phyloP scores from a whole-genome alignment of 164 flowering plant genomes.

The Tetrastigma voinierianum region DNA sequence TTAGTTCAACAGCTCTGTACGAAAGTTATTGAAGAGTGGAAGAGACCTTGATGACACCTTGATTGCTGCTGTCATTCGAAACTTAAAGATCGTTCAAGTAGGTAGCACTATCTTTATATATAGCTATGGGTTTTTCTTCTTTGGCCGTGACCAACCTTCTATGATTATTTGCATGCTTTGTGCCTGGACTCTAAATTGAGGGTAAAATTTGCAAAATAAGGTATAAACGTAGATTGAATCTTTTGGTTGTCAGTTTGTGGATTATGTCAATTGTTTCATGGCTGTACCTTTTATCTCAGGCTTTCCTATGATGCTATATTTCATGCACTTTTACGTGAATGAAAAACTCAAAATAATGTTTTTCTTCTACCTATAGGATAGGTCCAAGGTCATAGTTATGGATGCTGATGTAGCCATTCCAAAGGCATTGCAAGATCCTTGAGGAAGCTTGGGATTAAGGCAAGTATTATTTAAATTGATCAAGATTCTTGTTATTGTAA shows the following conservation, averaged over 20 bases:
- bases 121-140: background rate
- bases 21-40: conserved; percentile 61
- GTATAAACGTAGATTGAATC: no score
- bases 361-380: conserved; percentile 62
- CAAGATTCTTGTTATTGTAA: background rate
- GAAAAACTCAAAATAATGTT: conserved; percentile 13
- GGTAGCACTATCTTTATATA: conserved; percentile 15
- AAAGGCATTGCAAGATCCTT: conserved; percentile 89
- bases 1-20: conserved; percentile 63
- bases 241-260: no score
- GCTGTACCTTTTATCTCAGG: no score
- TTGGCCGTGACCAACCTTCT: background rate
- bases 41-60: conserved; percentile 68
- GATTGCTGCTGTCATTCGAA: conserved; percentile 68
- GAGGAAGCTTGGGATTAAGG: conserved; percentile 85
- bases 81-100: conserved; percentile 80
- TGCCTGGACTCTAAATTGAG: no score
- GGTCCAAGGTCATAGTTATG: conserved; percentile 83
- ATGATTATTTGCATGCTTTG: no score
- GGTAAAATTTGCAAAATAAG: background rate
- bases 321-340: no score
- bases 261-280: no score
- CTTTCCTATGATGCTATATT: no score
- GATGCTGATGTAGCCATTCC: conserved; percentile 83
- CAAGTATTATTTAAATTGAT: conserved; percentile 26